Evolutionary conservation across 1,284 basidiomycete genomes (phyloP), one percentile per base, ranked within the genome.

Genomic region (Ustilago esculenta): DNA sequence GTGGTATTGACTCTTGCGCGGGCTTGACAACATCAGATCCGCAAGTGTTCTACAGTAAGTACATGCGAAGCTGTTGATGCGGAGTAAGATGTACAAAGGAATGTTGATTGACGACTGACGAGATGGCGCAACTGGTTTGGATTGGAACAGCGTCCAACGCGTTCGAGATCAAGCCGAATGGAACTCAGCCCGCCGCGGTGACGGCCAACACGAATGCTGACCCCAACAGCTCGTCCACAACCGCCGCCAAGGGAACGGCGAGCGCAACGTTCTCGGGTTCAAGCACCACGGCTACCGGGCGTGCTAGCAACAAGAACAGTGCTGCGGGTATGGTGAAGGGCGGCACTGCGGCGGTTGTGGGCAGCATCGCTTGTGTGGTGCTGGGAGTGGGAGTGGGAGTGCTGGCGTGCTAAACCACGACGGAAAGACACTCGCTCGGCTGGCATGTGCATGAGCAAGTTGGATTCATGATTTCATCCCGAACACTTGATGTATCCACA

Each of bases 161-260:
- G 3, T 73, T 73, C 23, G 66, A 66, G 40, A 23, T 73, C 30
- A 70, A 51, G 53, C 66, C 71, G 30, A 73, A 73, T 46, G 71
- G 66, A n/a, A 73, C 71, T 11, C 20, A 50, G 47, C 71, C 66
- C 14, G 61, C 66, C 8, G 8, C 25, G 27, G 71, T 73, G 18
- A 65, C 59, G 35, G 61, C 71, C 48, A 73, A 73, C 57, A 69
- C 66, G 20, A 58, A 70, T 35, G 55, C 71, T 2, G 45, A 70
- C 49, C 67, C 71, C 4, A 51, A 25, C 53, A 60, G 42, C 49
- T 60, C 60, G 33, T 27, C 67, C 3, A 65, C 56, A n/a, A 53
- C 14, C 23, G 48, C 60, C n/a, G 57, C 67, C 25, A 61, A 45
- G 2, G 59, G 56, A 9, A 53, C 68, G 27, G 54, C 57, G 10